These are phyloP conservation scores for Populus ilicifolia DNA, from an alignment of 345 rosid species.

Conservation along the genomic window DNA sequence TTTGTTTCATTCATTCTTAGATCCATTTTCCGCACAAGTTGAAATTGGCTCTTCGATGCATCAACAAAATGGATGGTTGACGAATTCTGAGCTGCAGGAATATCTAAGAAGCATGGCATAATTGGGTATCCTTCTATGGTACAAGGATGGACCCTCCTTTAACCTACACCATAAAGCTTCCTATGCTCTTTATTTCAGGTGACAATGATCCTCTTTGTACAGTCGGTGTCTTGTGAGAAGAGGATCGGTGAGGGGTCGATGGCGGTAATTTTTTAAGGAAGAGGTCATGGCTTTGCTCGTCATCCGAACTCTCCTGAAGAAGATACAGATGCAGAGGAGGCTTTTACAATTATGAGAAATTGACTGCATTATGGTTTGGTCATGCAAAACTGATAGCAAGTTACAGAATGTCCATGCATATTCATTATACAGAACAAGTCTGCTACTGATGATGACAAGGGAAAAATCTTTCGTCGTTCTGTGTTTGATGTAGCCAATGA, in stretches of 20 bases:
- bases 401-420: not conserved
- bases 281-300: constrained; percentile 82
- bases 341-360: constrained; percentile 55
- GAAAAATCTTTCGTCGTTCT: too few relatives aligned
- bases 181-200: constrained; percentile 70
- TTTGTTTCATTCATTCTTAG: not conserved
- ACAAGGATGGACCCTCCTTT: constrained; percentile 57
- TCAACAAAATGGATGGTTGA: constrained; percentile 72
- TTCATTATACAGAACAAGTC: not conserved
- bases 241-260: constrained; percentile 46
- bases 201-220: constrained; percentile 68
- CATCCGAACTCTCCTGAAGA: constrained; percentile 68
- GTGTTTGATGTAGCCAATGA: too few relatives aligned
- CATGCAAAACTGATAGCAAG: constrained; percentile 13
- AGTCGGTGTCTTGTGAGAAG: constrained; percentile 37
- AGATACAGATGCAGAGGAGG: constrained; percentile 75
- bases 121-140: constrained; percentile 86
- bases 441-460: not conserved
- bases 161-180: constrained; percentile 50
- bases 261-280: constrained; percentile 54
- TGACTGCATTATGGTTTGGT: constrained; percentile 60
- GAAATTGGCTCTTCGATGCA: not conserved
- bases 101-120: constrained; percentile 73
- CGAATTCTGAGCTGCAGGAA: constrained; percentile 70
- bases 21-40: not conserved